Evolutionary conservation across 495 filamentous ascomycete genomes (phyloP), one percentile per base, ranked within the genome.

Genomic region (Barbatosphaeria neglecta): DNA sequence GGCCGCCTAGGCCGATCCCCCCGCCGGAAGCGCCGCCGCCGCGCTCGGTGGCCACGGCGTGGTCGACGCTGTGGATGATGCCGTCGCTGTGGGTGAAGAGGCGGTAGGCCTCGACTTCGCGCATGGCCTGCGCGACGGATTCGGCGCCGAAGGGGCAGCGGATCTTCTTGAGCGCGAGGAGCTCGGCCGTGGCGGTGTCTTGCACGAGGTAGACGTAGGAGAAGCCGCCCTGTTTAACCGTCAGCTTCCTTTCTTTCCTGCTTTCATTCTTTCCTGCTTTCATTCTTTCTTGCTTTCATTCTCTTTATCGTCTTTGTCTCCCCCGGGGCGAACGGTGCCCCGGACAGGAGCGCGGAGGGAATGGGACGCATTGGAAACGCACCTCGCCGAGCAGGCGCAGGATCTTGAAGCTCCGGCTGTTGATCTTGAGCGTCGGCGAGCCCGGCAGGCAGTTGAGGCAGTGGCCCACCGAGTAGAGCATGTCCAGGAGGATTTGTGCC

Each of bases 181-280:
- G 76, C 49, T 86, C 77, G 19, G 84, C 82, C 42, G 76, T 83
- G 24, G 75, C 69, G 37, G 83, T 90, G 58, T 93, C 87, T 76
- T 96, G 86, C 24, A 98, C 92, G 45, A 98, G 85, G 67, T 98
- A 98, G 49, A 98, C 92, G 62, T 97, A 97, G 53, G 86, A 92
- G 74, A 97, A 98, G 49, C 92, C 90, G 63, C 90, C 90, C 80
- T 90, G 59, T 49, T 47, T 43, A 43, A 25, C 23, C 45, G 33
- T 38, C n/a, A 41, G 31, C 15, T 6, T 20, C 3, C 16, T 13
- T 3, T 4, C 6, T 17, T n/a, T n/a, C n/a, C n/a, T n/a, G n/a
- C n/a, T n/a, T n/a, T n/a, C n/a, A n/a, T n/a, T n/a, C n/a, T n/a
- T n/a, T n/a, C n/a, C n/a, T n/a, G n/a, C n/a, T n/a, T n/a, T n/a